Conservation (phyloP, 2,329 filamentous ascomycete genomes). For the Neophaeococcomyces aloes region DNA sequence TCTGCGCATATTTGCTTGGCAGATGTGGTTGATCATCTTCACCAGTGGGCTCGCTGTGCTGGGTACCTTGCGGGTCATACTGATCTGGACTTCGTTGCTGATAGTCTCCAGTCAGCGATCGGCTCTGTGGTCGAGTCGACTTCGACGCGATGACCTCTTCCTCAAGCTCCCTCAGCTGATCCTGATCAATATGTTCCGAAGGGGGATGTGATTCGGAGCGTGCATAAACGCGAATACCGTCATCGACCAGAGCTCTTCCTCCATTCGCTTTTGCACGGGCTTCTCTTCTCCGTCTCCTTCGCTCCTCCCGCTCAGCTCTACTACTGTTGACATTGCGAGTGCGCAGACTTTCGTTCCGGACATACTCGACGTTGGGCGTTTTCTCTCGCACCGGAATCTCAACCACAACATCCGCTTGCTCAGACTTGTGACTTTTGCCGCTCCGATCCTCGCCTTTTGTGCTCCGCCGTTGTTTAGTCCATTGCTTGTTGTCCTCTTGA, state of each 20-base stretch:
- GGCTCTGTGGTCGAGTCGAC: too few species aligned
- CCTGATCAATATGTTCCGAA: not conserved
- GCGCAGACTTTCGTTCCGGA: constrained; percentile 11
- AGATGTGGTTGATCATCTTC: not conserved
- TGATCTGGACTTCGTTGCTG: not conserved
- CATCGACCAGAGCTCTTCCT: constrained; percentile 11
- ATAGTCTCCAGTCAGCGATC: not conserved
- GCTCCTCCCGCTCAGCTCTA: constrained; percentile 9
- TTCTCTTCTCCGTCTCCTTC: constrained; percentile 9
- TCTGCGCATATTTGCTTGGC: constrained; percentile 19
- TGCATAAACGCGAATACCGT: constrained; percentile 24
- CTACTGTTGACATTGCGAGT: constrained; percentile 7
- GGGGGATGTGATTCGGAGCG: not conserved
- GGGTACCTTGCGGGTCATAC: not conserved
- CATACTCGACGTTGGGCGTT: constrained; percentile 1
- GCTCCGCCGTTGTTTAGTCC: constrained; percentile 14
- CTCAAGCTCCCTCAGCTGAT: not conserved
- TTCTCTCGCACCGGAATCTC: constrained; percentile 21
- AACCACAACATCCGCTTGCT: not conserved
- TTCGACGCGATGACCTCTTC: not conserved
- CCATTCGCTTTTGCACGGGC: constrained; percentile 3
- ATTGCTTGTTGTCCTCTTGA: constrained; percentile 9
- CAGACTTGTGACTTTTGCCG: constrained; percentile 65
- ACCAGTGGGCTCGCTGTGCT: not conserved
- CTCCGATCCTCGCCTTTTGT: constrained; percentile 34